A percentile compares a stretch with the other conserved stretches of the same genome.
Conservation (phyloP, 495 filamentous ascomycete genomes). For the Entonaema liquescens region DNA sequence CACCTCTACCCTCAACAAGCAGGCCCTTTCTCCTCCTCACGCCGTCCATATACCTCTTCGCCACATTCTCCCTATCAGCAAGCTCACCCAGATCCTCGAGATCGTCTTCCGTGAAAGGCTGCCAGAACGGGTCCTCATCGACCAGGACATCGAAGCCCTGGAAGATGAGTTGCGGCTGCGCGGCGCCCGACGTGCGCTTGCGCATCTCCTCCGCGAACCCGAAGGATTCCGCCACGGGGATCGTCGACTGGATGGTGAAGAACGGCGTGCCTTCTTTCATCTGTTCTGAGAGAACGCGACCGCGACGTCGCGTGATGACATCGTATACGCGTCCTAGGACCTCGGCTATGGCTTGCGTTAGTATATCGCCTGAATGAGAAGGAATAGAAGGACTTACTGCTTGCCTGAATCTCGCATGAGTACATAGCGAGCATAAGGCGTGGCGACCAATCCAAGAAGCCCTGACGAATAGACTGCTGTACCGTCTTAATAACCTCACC, state of each 20-base stretch:
- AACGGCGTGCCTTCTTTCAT: slow-evolving; percentile 97
- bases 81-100: slow-evolving; percentile 94
- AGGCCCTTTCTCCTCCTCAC: slow-evolving; percentile 87
- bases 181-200: slow-evolving; percentile 89
- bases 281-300: slow-evolving; percentile 85
- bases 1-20: slow-evolving; percentile 73
- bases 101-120: slow-evolving; percentile 94
- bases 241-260: slow-evolving; percentile 85
- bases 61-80: slow-evolving; percentile 93
- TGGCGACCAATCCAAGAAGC: slow-evolving; percentile 95
- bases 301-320: slow-evolving; percentile 89
- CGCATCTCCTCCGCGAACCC: slow-evolving; percentile 96
- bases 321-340: slow-evolving; percentile 95
- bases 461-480: slow-evolving; percentile 83
- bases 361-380: background rate
- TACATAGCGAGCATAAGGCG: slow-evolving; percentile 98
- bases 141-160: slow-evolving; percentile 84
- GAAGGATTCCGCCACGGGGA: slow-evolving; percentile 94
- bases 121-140: slow-evolving; percentile 96
- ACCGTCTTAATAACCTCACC: slow-evolving; percentile 91
- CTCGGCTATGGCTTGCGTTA: slow-evolving; percentile 67
- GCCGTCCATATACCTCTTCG: slow-evolving; percentile 92
- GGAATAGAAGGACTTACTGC: slow-evolving; percentile 64
- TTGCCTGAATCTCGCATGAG: slow-evolving; percentile 95
- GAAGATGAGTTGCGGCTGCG: slow-evolving; percentile 92